Evolutionary conservation across 2,329 filamentous ascomycete genomes (phyloP).

Genomic region (Stagonosporopsis chrysanthemi): DNA sequence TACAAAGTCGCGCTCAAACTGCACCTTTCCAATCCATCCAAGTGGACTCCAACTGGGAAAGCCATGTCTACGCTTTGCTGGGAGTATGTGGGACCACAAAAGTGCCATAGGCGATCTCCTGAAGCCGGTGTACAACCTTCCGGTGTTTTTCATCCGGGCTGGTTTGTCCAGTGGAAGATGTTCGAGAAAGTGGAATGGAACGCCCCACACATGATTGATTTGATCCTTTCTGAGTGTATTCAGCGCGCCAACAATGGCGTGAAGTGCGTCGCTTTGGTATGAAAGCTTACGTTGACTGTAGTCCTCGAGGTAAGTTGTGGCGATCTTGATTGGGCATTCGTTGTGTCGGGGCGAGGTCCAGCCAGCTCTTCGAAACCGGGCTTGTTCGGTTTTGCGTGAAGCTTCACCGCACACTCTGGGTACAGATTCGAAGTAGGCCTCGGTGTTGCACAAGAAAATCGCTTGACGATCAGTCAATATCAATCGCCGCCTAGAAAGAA

Average conservation of each 20-base stretch:
- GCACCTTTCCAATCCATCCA: background rate
- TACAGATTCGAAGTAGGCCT: background rate
- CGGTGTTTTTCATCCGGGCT: background rate
- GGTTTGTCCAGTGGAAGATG: background rate
- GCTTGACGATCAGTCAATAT: background rate
- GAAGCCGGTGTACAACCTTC: background rate
- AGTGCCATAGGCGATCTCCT: background rate
- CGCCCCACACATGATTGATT: background rate
- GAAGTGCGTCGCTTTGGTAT: background rate
- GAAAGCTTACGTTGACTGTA: background rate
- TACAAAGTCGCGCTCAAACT: background rate
- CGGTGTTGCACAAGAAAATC: background rate
- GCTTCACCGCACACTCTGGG: background rate
- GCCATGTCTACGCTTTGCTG: background rate
- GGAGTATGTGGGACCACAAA: background rate
- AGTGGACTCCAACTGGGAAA: background rate
- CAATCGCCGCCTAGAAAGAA: background rate
- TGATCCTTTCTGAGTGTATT: background rate
- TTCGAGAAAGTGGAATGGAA: background rate
- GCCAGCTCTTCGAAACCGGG: background rate
- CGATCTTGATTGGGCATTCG: background rate
- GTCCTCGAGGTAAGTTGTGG: background rate
- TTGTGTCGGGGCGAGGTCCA: background rate
- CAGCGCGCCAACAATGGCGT: background rate
- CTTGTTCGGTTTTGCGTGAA: no score